Percentiles rank a stretch among this genome's conserved stretches.
Evolutionary conservation across 345 rosid species (phyloP).

Genomic region (Populus davidiana): DNA sequence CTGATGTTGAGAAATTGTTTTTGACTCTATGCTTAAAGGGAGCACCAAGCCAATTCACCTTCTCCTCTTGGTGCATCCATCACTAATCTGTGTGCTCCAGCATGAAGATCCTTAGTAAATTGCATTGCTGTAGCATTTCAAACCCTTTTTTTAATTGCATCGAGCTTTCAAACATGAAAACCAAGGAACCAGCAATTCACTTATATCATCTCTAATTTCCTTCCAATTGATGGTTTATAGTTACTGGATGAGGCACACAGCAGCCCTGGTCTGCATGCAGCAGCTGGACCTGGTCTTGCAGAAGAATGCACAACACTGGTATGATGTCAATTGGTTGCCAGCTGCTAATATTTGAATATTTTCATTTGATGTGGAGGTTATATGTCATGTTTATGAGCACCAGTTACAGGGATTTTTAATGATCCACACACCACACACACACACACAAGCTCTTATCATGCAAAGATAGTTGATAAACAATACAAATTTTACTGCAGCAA

Average conservation of each 20-base stretch:
- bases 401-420: background rate
- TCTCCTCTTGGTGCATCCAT: background rate
- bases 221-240: constrained; percentile 43
- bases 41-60: background rate
- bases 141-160: background rate
- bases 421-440: background rate
- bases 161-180: background rate
- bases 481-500: background rate
- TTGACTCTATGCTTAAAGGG: background rate
- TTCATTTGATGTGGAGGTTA: background rate
- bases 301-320: constrained; percentile 93
- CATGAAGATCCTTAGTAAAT: background rate
- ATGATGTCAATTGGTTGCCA: constrained; percentile 12
- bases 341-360: constrained; percentile 1
- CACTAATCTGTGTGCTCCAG: background rate
- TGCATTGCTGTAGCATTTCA: background rate
- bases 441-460: too few relatives aligned
- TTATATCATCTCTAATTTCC: constrained; percentile 13
- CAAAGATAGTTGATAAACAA: constrained; percentile 1
- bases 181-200: background rate
- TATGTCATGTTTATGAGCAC: background rate
- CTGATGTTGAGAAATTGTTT: background rate
- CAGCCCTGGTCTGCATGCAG: constrained; percentile 88
- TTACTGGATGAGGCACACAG: constrained; percentile 88
- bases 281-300: constrained; percentile 96